phyloP scores from a whole-genome alignment of 2,329 filamentous ascomycete genomes.

The Apiospora rasikravindrae region DNA sequence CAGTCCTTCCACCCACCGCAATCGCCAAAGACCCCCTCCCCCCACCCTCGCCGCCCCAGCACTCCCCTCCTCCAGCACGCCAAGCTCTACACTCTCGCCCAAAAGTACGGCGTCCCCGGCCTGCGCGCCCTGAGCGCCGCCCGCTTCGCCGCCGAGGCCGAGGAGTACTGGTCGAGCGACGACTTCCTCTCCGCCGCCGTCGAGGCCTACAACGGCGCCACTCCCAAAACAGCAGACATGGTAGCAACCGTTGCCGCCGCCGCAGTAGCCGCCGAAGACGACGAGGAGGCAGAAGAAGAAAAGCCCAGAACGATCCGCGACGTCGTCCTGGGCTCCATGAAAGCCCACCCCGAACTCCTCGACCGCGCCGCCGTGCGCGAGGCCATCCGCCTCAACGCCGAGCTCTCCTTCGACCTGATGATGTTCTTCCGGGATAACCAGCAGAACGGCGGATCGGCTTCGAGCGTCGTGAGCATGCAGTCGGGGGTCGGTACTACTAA shows the following conservation, averaged over 20 bases:
- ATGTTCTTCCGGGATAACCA: slow-evolving; percentile 19
- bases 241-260: not conserved
- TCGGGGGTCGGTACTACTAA: slow-evolving; percentile 1
- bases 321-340: slow-evolving; percentile 24
- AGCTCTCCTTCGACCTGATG: slow-evolving; percentile 27
- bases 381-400: slow-evolving; percentile 21
- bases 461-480: not conserved
- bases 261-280: not conserved
- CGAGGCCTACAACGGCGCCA: slow-evolving; percentile 22
- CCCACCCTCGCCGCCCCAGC: not conserved
- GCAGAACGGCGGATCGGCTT: not conserved
- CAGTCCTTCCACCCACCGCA: not conserved
- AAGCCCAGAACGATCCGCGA: slow-evolving; percentile 24
- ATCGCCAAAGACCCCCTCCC: not conserved
- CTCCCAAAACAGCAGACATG: not conserved
- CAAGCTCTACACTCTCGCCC: slow-evolving; percentile 25
- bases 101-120: slow-evolving; percentile 24
- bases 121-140: slow-evolving; percentile 25
- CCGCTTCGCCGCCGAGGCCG: slow-evolving; percentile 24
- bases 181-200: slow-evolving; percentile 26
- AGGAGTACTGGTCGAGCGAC: slow-evolving; percentile 22
- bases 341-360: slow-evolving; percentile 25
- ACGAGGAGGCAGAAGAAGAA: not conserved
- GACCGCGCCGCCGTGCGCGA: slow-evolving; percentile 22
- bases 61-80: slow-evolving; percentile 26